Evolutionary conservation across 148 eudicot genomes (phyloP), one percentile per base, ranked within the genome.

Genomic region (Chenopodium suecicum): DNA sequence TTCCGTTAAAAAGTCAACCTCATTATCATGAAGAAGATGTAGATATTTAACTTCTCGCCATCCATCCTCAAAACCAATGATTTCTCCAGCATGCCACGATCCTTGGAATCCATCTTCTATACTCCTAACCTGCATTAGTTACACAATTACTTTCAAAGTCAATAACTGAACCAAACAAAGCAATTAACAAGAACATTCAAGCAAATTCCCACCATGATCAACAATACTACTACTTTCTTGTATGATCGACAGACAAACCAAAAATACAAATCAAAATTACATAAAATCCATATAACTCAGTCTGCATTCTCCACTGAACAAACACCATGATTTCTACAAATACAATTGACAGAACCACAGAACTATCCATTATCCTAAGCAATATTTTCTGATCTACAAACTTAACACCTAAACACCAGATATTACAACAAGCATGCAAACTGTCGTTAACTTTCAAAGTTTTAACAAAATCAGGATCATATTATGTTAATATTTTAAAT

Each of bases 51-150:
- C 92, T 32, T 11, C 17, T 48, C 88, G 88, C 60, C 17, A 68
- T 79, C 72, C 74, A 17, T 58, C n/a, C 70, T 80, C 64, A 67
- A 84, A 80, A 32, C 64, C 64, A 79, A 82, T 83, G 37, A 96
- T 78, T 48, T 58, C 82, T 70, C 87, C 99, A 68, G 89, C 19
- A 84, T 96, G 98, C 99, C 99, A 96, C 58, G 99, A 96, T 41
- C 98, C 98, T 27, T 65, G 83, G 76, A 86, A 89, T 67, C 99
- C 99, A 37, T 92, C 93, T 78, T 94, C 98, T 74, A 81, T 13
- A 82, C 94, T 92, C 89, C 91, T 92, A 78, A 94, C 94, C 99
- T 96, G 86, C 79, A 87, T 63, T 52, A 69, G 60, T 23, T 46
- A 48, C 25, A 75, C 80, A 22, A 66, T n/a, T 47, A 27, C 23